A percentile compares a stretch with the other conserved stretches of the same genome.
Evolutionary conservation across 208 protist species (phyloP).

Genomic region (Acanthamoeba healyi): DNA sequence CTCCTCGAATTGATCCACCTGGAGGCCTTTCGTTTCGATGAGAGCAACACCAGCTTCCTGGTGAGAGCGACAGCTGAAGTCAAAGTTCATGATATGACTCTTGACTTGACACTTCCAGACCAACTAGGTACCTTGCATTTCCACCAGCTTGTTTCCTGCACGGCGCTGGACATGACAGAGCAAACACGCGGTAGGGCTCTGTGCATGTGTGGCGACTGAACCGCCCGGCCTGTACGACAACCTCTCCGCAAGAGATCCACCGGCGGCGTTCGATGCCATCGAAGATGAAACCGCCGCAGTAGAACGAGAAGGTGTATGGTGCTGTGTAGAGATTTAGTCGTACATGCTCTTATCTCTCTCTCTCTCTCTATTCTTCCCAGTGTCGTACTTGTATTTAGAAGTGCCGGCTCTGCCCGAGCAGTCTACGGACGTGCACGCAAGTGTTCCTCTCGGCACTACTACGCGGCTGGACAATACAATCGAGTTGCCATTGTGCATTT

Average conservation of each 20-base stretch:
- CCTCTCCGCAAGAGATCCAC: neutral
- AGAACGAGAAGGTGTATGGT: neutral
- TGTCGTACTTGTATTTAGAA: neutral
- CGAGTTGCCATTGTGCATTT: neutral
- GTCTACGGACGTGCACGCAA: neutral
- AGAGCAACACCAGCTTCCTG: too few species aligned
- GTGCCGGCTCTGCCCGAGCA: neutral
- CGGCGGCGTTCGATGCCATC: neutral
- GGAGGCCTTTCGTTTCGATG: too few species aligned
- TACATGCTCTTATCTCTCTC: neutral
- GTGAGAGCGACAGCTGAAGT: neutral
- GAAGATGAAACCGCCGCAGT: neutral
- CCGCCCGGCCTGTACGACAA: neutral
- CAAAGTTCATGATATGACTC: neutral
- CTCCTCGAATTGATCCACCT: neutral
- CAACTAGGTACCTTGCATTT: neutral
- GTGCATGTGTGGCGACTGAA: neutral
- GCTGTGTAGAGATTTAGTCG: neutral
- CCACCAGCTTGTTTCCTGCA: too few species aligned
- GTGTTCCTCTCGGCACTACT: neutral
- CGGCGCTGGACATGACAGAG: too few species aligned
- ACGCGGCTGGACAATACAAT: neutral
- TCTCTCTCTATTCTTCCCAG: too few species aligned
- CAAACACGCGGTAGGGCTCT: too few species aligned
- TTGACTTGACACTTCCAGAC: neutral